Percentiles rank a stretch among this genome's conserved stretches.
These are phyloP conservation scores for Monotropa hypopitys DNA, from an alignment of 179 eudicot species.

Conservation along the genomic window DNA sequence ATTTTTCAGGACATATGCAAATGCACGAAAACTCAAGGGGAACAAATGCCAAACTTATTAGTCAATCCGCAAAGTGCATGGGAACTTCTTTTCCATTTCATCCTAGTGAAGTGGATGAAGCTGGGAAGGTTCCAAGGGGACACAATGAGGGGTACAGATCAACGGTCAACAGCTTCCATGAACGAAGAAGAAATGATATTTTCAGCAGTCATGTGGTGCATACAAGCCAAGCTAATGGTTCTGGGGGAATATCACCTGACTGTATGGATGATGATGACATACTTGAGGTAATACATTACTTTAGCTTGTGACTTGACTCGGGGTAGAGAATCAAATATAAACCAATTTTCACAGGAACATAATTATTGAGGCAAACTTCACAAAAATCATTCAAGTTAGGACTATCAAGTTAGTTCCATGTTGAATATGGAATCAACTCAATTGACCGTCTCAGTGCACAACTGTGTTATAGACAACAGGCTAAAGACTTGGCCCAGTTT, in stretches of 20 bases:
- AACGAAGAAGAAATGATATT: conserved; percentile 20
- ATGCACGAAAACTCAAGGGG: conserved; percentile 20
- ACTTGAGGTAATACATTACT: conserved; percentile 53
- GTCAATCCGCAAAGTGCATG: conserved; percentile 18
- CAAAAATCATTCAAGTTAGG: not conserved
- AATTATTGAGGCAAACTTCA: not conserved
- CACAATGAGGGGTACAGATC: conserved; percentile 19
- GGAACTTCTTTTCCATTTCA: conserved; percentile 15
- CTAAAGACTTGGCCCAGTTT: not conserved
- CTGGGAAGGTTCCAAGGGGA: conserved; percentile 17
- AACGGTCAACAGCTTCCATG: conserved; percentile 14
- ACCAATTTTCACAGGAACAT: not conserved
- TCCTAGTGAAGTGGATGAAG: conserved; percentile 19
- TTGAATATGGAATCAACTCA: not conserved
- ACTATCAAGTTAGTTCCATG: not conserved
- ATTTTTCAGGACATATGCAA: conserved; percentile 22
- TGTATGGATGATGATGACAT: conserved; percentile 64
- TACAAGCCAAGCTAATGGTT: conserved; percentile 23
- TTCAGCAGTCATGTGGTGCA: conserved; percentile 20
- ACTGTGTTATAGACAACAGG: not conserved
- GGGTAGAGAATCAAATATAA: not conserved
- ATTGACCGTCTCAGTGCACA: not conserved
- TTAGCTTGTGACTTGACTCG: not conserved
- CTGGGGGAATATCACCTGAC: conserved; percentile 21
- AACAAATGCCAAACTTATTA: conserved; percentile 14